Percentiles rank a stretch among this genome's conserved stretches.
Evolutionary conservation across 192 early-diverging fungal species (phyloP).

Genomic region (Obelidium mucronatum): DNA sequence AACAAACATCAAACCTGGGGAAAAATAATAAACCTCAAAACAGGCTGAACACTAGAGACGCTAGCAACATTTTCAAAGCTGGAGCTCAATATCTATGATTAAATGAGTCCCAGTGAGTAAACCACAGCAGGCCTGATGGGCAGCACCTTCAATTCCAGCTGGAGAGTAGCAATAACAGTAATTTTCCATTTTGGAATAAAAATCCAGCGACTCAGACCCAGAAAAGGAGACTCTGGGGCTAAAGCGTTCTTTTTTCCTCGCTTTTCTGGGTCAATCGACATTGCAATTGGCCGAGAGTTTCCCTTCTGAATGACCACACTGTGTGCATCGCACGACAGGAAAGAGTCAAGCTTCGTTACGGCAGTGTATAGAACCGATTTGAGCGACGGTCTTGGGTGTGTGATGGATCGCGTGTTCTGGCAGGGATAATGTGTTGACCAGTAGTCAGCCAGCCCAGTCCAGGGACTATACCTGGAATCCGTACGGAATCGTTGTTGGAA

Average conservation of each 20-base stretch:
- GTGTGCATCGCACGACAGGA: slow-evolving; percentile 47
- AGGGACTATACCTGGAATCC: slow-evolving; percentile 48
- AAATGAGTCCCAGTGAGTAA: background rate
- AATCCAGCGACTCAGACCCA: slow-evolving; percentile 50
- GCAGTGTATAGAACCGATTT: slow-evolving; percentile 49
- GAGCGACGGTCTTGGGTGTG: slow-evolving; percentile 40
- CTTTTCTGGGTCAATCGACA: slow-evolving; percentile 13
- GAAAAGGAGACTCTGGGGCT: slow-evolving; percentile 28
- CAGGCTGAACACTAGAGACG: slow-evolving; percentile 53
- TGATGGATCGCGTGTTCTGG: slow-evolving; percentile 25
- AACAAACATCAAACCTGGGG: too few species aligned
- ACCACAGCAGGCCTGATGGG: background rate
- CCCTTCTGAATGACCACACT: slow-evolving; percentile 42
- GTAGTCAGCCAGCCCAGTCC: background rate
- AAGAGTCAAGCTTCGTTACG: slow-evolving; percentile 36
- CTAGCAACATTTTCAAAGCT: slow-evolving; percentile 47
- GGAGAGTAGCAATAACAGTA: slow-evolving; percentile 49
- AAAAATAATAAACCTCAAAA: slow-evolving; percentile 62
- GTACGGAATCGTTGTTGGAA: slow-evolving; percentile 38
- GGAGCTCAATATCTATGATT: slow-evolving; percentile 39
- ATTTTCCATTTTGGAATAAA: slow-evolving; percentile 52
- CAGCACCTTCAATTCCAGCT: slow-evolving; percentile 49
- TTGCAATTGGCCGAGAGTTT: slow-evolving; percentile 15
- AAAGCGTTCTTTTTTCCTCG: slow-evolving; percentile 13
- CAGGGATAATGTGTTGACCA: too few species aligned